Conservation (phyloP, 2,329 filamentous ascomycete species). For the Beauveria rudraprayagi region DNA sequence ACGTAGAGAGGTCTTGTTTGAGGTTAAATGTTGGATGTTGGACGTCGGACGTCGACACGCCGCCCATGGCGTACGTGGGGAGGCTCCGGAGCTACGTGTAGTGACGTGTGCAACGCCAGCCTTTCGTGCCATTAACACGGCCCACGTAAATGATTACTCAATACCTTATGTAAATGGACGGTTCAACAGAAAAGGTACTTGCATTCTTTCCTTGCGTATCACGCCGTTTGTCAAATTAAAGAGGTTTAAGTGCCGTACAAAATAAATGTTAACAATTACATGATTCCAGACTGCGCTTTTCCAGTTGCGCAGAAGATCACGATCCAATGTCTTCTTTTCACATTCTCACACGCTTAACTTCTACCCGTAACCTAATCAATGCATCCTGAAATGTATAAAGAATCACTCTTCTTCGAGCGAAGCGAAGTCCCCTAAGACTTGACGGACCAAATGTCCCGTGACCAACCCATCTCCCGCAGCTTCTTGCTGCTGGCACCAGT, state of each 20-base stretch:
- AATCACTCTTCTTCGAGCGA: not conserved
- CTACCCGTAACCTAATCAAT: not conserved
- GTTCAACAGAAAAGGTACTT: too few species aligned
- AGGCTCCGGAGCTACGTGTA: not conserved
- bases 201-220: not conserved
- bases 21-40: not conserved
- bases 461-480: constrained; percentile 54
- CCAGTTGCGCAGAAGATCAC: not conserved
- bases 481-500: constrained; percentile 47
- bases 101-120: not conserved
- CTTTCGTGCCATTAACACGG: not conserved
- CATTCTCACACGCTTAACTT: not conserved
- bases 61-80: not conserved
- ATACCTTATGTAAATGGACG: not conserved
- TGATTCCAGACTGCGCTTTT: not conserved
- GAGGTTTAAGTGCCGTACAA: not conserved
- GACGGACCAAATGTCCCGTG: constrained; percentile 53
- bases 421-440: constrained; percentile 28
- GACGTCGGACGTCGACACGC: not conserved
- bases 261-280: not conserved
- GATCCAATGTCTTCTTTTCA: not conserved
- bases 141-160: not conserved
- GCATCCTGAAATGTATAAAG: not conserved
- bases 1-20: not conserved
- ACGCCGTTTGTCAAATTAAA: not conserved